phyloP scores from a whole-genome alignment of 371 early-diverging fungal species.

The Circinella minor region DNA sequence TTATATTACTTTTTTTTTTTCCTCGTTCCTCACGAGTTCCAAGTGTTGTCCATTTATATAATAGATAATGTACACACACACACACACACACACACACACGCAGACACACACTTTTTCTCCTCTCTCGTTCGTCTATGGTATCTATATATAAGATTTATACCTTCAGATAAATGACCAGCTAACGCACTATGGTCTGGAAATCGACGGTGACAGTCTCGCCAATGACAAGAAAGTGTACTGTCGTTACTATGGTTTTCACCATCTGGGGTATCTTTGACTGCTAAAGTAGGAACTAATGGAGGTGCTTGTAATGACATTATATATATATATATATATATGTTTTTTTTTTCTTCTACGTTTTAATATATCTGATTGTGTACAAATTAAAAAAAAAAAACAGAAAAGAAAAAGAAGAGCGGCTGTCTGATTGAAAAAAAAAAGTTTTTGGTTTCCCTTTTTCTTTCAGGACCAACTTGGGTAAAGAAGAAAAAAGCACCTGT shows the following conservation, averaged over 20 bases:
- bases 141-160: conserved; percentile 7
- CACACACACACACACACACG: too few species aligned
- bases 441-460: too few species aligned
- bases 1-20: neutral
- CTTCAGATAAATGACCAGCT: conserved; percentile 62
- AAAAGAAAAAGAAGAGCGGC: neutral
- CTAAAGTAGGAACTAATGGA: neutral
- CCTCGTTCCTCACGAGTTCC: too few species aligned
- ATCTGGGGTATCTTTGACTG: conserved; percentile 10
- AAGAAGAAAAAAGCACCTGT: too few species aligned
- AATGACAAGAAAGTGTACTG: conserved; percentile 42
- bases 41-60: too few species aligned
- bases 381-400: neutral
- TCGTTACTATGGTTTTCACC: conserved; percentile 4
- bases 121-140: too few species aligned
- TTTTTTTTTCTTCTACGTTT: too few species aligned
- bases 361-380: neutral
- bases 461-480: too few species aligned
- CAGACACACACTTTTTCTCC: too few species aligned
- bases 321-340: too few species aligned
- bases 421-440: too few species aligned
- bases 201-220: conserved; percentile 53
- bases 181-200: conserved; percentile 48
- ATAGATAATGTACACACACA: too few species aligned
- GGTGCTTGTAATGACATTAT: conserved; percentile 5